Evolutionary conservation across 2,329 filamentous ascomycete species (phyloP), one percentile per base, ranked within the genome.

Genomic region (Monilinia fructigena): DNA sequence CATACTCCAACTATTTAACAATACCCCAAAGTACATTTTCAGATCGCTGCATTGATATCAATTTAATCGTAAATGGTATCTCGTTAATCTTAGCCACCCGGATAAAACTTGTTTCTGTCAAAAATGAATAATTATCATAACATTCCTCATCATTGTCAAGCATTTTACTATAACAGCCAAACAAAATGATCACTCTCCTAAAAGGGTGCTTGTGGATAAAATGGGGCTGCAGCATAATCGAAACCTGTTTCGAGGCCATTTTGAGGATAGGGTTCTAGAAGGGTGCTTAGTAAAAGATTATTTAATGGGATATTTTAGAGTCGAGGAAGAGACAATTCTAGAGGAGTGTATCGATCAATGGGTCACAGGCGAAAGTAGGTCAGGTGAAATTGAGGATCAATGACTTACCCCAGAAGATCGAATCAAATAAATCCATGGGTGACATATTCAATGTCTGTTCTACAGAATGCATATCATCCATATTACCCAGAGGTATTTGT

Each of bases 401-500:
- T 40, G 14, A 79, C 84, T 75, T 77, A 88, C 86, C 86, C 82
- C 85, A 88, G 78, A 88, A 89, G 55, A 89, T 89, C 4, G 85
- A 87, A 72, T 89, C 86, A 73, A 88, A 89, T 0, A 89, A 77
- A 68, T 89, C 86, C 85, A 89, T 86, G 0, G 86, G 86, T 48
- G 86, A 86, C 80, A 89, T 85, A 70, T 86, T 84, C 45, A 85
- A 79, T 3, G 82, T 79, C 20, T 84, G 83, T 68, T 88, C 86
- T 14, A 85, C 77, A 47, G 79, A 76, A 59, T 78, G 76, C 60
- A 86, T 76, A 55, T 81, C 82, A 8, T 74, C 59, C 74, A 75
- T 54, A 18, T 50, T 61, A 77, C 74, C 66, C 14, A 73, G 56
- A 2, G 68, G 68, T 62, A 73, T 76, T 53, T 78, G 74, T 50